phyloP scores from a whole-genome alignment of 371 early-diverging fungal genomes.

The Mucor mucedo region DNA sequence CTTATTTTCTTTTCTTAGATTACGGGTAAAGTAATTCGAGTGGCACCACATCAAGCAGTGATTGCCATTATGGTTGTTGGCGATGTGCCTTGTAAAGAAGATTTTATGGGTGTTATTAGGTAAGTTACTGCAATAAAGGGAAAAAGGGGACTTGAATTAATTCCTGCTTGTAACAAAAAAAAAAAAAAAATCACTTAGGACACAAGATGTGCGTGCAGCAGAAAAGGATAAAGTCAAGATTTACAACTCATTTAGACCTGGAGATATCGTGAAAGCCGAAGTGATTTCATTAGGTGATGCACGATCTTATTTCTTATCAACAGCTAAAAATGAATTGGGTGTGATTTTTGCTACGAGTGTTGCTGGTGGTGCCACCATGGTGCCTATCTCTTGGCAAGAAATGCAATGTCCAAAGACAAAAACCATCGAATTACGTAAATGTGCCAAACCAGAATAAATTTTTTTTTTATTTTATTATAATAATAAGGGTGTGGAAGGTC shows the following conservation, averaged over 20 bases:
- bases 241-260: constrained; percentile 89
- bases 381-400: constrained; percentile 96
- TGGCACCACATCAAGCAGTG: constrained; percentile 83
- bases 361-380: constrained; percentile 89
- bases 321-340: constrained; percentile 92
- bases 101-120: constrained; percentile 92
- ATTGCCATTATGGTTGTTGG: constrained; percentile 92
- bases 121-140: constrained; percentile 25
- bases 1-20: constrained; percentile 38
- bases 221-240: constrained; percentile 95
- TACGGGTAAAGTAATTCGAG: constrained; percentile 85
- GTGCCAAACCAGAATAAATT: constrained; percentile 79
- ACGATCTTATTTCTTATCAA: constrained; percentile 87
- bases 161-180: no score
- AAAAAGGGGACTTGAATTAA: neutral
- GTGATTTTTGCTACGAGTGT: constrained; percentile 92
- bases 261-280: constrained; percentile 91
- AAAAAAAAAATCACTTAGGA: no score
- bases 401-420: constrained; percentile 96
- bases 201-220: constrained; percentile 92
- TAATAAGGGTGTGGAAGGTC: constrained; percentile 12
- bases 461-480: neutral
- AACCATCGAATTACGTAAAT: constrained; percentile 87
- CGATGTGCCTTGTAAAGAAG: constrained; percentile 82
- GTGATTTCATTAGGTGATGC: constrained; percentile 94